Evolutionary conservation across 2,329 filamentous ascomycete genomes (phyloP).

Genomic region (Fusarium sp.): DNA sequence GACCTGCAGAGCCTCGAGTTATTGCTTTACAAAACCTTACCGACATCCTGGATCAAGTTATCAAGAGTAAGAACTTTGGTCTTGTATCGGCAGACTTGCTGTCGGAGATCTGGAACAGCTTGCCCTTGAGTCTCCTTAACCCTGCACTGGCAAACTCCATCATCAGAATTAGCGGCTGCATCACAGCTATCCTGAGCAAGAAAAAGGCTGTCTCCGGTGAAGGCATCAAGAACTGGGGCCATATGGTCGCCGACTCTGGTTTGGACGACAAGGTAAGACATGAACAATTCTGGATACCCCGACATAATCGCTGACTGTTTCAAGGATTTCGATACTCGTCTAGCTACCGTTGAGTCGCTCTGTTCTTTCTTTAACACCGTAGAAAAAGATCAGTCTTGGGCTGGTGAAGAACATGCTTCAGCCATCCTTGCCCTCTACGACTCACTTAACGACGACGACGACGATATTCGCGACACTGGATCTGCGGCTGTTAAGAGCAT

Average conservation of each 20-base stretch:
- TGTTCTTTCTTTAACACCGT: constrained; percentile 59
- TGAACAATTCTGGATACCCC: background rate
- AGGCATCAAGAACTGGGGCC: constrained; percentile 58
- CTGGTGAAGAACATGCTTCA: constrained; percentile 59
- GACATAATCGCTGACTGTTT: constrained; percentile 16
- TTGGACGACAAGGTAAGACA: constrained; percentile 59
- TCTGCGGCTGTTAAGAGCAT: constrained; percentile 63
- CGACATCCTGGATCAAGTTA: constrained; percentile 56
- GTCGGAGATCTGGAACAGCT: constrained; percentile 55
- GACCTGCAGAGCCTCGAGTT: constrained; percentile 59
- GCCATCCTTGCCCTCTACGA: constrained; percentile 78
- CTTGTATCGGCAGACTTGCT: constrained; percentile 53
- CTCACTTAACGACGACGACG: constrained; percentile 88
- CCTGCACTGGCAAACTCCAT: constrained; percentile 64
- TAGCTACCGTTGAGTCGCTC: constrained; percentile 69
- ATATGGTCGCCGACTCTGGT: constrained; percentile 62
- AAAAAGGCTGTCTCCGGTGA: constrained; percentile 18
- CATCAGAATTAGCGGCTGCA: constrained; percentile 60
- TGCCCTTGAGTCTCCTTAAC: constrained; percentile 56
- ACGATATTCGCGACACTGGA: constrained; percentile 80
- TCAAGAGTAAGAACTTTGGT: constrained; percentile 46
- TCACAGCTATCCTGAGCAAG: constrained; percentile 54
- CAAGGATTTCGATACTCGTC: constrained; percentile 73
- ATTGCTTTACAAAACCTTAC: constrained; percentile 62
- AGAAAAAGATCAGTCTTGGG: constrained; percentile 29